Evolutionary conservation across 2,329 filamentous ascomycete genomes (phyloP), one percentile per base, ranked within the genome.

Genomic region (Ophiocordyceps camponoti-leonardi): DNA sequence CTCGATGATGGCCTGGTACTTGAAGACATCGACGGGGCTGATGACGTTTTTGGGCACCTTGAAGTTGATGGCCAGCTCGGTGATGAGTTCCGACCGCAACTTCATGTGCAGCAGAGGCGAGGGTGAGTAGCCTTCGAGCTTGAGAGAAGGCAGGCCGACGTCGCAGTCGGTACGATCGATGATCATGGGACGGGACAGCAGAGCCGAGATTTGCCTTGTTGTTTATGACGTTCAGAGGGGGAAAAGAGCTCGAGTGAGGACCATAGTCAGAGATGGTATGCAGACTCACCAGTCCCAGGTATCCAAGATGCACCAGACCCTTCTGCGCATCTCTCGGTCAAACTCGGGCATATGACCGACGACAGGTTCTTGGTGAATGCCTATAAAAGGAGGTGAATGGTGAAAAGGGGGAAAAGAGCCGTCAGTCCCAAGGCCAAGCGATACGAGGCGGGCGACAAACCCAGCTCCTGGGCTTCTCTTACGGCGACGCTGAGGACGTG

Each of bases 211-310:
- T 53, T 59, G 58, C 58, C 58, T 61, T 43, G 1, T 13, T n/a
- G n/a, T 13, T 22, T 1, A 33, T 11, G 11, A 12, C 6, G 19
- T n/a, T 8, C 22, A 23, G 22, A 11, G 22, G 8, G 16, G 26
- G 30, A n/a, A n/a, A n/a, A n/a, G 19, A 6, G 12, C 10, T 14
- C 8, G 19, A 4, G 31, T 6, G 8, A 3, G 31, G 7, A 8
- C 6, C 2, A 37, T 37, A 37, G 6, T 13, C 16, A 18, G 1
- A 37, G 14, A 14, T 16, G n/a, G 35, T 11, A 6, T 12, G 2
- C n/a, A 37, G 35, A 46, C 56, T 42, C 49, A 61, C 58, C 58
- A 61, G 46, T 61, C 59, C 58, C 57, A 61, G 0, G 56, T 58
- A 28, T 59, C 54, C 18, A 61, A 45, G 13, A 61, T 53, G 45